Percentiles rank a stretch among this genome's conserved stretches.
phyloP scores from a whole-genome alignment of 2,329 filamentous ascomycete species.

The Chaetomiaceae sp. region DNA sequence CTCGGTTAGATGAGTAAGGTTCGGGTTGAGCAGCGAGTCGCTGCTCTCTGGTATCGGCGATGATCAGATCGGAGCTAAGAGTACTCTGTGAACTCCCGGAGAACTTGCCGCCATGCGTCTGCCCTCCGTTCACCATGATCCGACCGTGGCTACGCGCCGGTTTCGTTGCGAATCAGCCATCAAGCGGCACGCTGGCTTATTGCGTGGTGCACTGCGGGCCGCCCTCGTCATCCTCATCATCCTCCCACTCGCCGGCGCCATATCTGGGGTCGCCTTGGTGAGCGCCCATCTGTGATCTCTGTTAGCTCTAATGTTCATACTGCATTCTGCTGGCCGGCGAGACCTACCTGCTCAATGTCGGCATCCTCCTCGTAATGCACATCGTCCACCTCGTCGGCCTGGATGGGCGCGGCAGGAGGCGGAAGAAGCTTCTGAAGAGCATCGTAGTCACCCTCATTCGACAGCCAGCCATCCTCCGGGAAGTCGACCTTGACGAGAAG shows the following conservation, averaged over 20 bases:
- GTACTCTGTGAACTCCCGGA: background rate
- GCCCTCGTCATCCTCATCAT: conserved; percentile 61
- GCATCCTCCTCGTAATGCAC: conserved; percentile 81
- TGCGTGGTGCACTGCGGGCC: conserved; percentile 69
- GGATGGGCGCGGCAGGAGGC: conserved; percentile 53
- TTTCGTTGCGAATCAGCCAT: conserved; percentile 1
- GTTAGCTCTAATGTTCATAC: conserved; percentile 4
- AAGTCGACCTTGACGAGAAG: conserved; percentile 82
- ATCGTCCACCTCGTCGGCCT: conserved; percentile 75
- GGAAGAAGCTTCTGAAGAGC: conserved; percentile 74
- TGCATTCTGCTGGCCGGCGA: too few species aligned
- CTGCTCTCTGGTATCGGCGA: background rate
- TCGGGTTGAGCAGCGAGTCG: background rate
- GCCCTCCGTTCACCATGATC: background rate
- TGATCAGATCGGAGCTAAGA: too few species aligned
- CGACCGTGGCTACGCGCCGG: background rate
- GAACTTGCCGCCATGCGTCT: background rate
- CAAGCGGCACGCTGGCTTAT: conserved; percentile 37
- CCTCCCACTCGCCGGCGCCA: conserved; percentile 63
- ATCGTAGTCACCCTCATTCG: conserved; percentile 64
- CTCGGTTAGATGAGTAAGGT: background rate
- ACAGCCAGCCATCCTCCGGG: conserved; percentile 79
- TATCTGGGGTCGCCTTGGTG: conserved; percentile 63
- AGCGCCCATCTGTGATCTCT: conserved; percentile 57
- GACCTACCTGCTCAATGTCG: conserved; percentile 68